phyloP scores from a whole-genome alignment of 2,329 filamentous ascomycete species.

The Neonectria faginata region DNA sequence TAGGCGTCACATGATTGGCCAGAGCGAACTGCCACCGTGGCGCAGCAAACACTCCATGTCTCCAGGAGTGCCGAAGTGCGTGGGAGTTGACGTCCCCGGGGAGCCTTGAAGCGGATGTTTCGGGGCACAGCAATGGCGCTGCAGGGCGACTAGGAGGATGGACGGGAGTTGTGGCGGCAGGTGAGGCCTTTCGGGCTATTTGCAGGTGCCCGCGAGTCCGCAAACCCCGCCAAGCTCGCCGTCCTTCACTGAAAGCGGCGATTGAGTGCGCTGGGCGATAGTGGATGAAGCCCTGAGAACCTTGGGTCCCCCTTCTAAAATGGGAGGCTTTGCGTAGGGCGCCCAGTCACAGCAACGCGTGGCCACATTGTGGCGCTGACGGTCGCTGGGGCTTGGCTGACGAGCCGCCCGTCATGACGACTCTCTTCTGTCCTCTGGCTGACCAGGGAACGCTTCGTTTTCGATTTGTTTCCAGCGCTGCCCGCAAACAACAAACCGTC shows the following conservation, averaged over 20 bases:
- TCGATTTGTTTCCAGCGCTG: conserved; percentile 28
- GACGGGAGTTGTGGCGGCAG: conserved; percentile 4
- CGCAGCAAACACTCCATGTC: conserved; percentile 27
- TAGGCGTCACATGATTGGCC: conserved; percentile 32
- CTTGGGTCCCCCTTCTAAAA: neutral
- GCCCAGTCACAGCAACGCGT: conserved; percentile 5
- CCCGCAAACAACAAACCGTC: conserved; percentile 20
- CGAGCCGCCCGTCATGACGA: conserved; percentile 6
- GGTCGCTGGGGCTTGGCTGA: neutral
- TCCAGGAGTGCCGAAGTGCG: neutral
- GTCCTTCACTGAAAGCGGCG: conserved; percentile 10
- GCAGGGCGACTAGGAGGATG: conserved; percentile 10
- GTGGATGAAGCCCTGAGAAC: neutral
- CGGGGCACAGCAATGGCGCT: conserved; percentile 22
- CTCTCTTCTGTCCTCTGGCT: conserved; percentile 11
- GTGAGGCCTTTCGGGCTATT: neutral
- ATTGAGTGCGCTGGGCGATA: conserved; percentile 3
- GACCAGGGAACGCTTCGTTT: conserved; percentile 32
- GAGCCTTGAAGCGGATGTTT: neutral
- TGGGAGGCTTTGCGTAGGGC: conserved; percentile 5
- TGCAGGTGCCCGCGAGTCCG: neutral
- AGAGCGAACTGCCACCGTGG: conserved; percentile 11
- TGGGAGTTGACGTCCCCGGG: neutral
- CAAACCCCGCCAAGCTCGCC: neutral
- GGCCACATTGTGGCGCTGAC: neutral